Conservation (phyloP, 176 grass and related monocot species). For the Avena sativa region DNA sequence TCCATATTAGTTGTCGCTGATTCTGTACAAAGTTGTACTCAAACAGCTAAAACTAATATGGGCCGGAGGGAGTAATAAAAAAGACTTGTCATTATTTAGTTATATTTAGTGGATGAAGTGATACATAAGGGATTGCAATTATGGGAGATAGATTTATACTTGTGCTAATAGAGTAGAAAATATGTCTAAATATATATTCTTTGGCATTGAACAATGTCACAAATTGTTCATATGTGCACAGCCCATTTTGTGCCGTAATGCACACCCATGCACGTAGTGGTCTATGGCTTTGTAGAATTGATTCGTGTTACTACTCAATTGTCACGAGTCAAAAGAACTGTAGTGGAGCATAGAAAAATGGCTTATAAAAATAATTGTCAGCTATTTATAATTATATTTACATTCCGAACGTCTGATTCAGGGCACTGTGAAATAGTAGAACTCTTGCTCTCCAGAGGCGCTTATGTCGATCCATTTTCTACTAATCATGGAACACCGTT, state of each 20-base stretch:
- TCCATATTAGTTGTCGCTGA: no score
- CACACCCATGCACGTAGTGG: not conserved
- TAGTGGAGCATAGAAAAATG: not conserved
- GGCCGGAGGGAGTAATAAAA: not conserved
- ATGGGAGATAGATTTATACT: not conserved
- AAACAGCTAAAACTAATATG: no score
- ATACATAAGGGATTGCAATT: not conserved
- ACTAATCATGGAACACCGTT: not conserved
- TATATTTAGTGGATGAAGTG: not conserved
- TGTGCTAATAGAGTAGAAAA: not conserved
- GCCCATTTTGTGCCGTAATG: not conserved
- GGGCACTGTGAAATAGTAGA: not conserved
- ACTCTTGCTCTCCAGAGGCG: not conserved
- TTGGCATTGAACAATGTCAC: not conserved
- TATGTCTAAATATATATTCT: not conserved
- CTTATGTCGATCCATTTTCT: constrained; percentile 16
- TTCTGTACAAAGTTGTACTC: no score
- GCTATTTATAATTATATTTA: not conserved
- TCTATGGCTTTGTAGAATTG: not conserved
- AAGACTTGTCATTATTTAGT: not conserved
- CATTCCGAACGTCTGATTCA: not conserved
- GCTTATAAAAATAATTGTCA: not conserved
- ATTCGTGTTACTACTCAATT: not conserved
- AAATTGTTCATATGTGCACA: not conserved
- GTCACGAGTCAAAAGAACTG: not conserved